Percentiles rank a stretch among this genome's conserved stretches.
Evolutionary conservation across 139 green algal species (phyloP).

Genomic region (Marvania coccoides): DNA sequence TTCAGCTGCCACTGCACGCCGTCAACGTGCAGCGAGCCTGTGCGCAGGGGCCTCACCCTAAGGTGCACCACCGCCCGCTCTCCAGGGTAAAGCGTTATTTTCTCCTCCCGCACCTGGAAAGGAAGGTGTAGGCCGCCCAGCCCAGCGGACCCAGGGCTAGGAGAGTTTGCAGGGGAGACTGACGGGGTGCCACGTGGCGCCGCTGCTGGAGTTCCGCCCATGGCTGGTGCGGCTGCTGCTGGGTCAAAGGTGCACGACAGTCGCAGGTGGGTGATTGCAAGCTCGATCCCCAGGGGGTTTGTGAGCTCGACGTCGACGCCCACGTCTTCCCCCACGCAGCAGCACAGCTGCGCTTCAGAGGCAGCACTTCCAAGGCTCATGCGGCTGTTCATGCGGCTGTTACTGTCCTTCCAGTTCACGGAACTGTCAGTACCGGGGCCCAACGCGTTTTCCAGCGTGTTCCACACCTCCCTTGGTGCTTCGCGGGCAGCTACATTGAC

Average conservation of each 20-base stretch:
- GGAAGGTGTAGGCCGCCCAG: not conserved
- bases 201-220: not conserved
- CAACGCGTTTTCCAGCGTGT: constrained; percentile 37
- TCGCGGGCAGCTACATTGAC: constrained; percentile 33
- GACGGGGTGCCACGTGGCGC: too few relatives aligned
- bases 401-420: not conserved
- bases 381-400: not conserved
- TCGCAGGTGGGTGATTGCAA: constrained; percentile 50
- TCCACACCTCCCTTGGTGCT: constrained; percentile 30
- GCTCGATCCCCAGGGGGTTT: constrained; percentile 69
- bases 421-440: not conserved
- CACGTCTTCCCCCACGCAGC: constrained; percentile 62
- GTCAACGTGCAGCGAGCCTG: constrained; percentile 52
- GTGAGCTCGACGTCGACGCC: constrained; percentile 58
- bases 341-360: constrained; percentile 13
- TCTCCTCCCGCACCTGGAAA: constrained; percentile 29
- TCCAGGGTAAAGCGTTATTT: constrained; percentile 15
- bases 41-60: constrained; percentile 29
- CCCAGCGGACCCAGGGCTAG: not conserved
- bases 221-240: constrained; percentile 1
- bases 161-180: not conserved
- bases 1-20: constrained; percentile 59
- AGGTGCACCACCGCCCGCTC: constrained; percentile 48
- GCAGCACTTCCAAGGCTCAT: not conserved
- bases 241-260: constrained; percentile 54